phyloP scores from a whole-genome alignment of 768 basidiomycete species.

The Boletus vermiculosoides region DNA sequence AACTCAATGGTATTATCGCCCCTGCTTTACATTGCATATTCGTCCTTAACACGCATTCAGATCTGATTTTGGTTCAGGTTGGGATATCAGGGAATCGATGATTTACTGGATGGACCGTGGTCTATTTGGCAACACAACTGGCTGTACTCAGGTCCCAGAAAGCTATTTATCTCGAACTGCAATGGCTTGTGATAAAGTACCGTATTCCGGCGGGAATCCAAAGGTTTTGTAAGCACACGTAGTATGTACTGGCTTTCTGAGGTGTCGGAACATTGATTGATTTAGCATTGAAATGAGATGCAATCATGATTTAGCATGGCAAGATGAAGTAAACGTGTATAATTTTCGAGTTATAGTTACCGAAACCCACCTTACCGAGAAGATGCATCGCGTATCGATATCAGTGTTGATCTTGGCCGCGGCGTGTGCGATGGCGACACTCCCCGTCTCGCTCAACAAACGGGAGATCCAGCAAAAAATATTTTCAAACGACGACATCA shows the following conservation, averaged over 20 bases:
- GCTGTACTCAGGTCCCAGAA: neutral
- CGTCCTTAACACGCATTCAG: conserved; percentile 10
- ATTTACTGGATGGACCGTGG: neutral
- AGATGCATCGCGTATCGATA: too few species aligned
- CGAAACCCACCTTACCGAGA: too few species aligned
- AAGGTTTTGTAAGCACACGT: neutral
- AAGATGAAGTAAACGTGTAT: too few species aligned
- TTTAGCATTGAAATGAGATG: too few species aligned
- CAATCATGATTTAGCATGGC: too few species aligned
- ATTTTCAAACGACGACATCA: conserved; percentile 2
- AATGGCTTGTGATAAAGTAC: neutral
- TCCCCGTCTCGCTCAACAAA: neutral
- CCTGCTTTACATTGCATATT: neutral
- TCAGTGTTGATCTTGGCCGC: neutral
- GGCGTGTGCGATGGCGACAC: conserved; percentile 10
- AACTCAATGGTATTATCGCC: conserved; percentile 3
- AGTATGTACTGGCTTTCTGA: too few species aligned
- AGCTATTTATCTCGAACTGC: neutral
- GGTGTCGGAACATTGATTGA: too few species aligned
- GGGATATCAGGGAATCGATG: neutral
- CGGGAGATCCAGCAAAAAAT: conserved; percentile 3
- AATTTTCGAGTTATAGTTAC: too few species aligned
- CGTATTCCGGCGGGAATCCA: neutral
- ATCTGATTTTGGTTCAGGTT: neutral
- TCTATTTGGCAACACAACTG: neutral